phyloP scores from a whole-genome alignment of 148 eudicot genomes.

The Euryodendron excelsum region DNA sequence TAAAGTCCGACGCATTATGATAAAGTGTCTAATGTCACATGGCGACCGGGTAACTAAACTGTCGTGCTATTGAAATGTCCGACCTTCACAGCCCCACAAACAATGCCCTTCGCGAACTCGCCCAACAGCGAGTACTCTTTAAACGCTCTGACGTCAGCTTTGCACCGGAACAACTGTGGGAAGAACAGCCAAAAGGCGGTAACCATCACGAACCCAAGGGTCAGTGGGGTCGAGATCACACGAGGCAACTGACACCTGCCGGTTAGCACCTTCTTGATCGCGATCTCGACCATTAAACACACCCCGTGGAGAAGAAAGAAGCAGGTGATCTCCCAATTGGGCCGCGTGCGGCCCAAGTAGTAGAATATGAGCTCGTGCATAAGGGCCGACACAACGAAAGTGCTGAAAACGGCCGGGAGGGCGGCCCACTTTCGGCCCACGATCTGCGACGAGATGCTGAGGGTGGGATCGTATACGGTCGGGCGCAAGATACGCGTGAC shows the following conservation, averaged over 20 bases:
- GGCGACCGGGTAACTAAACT: too few relatives aligned
- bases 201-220: conserved; percentile 29
- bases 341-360: conserved; percentile 36
- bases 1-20: too few relatives aligned
- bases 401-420: conserved; percentile 22
- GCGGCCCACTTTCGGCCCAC: conserved; percentile 32
- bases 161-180: conserved; percentile 37
- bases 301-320: conserved; percentile 49
- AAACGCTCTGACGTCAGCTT: conserved; percentile 24
- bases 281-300: conserved; percentile 37
- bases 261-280: conserved; percentile 19
- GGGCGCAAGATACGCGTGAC: conserved; percentile 44
- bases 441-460: background rate
- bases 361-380: conserved; percentile 58
- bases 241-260: conserved; percentile 21
- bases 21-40: background rate
- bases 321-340: conserved; percentile 41
- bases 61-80: background rate
- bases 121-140: conserved; percentile 38
- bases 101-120: conserved; percentile 18
- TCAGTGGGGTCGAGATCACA: conserved; percentile 19
- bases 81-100: background rate
- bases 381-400: conserved; percentile 42
- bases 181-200: conserved; percentile 42
- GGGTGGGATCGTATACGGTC: conserved; percentile 41